A percentile compares a stretch with the other conserved stretches of the same genome.
Conservation (phyloP, 345 rosid species). For the Aquilaria sinensis region DNA sequence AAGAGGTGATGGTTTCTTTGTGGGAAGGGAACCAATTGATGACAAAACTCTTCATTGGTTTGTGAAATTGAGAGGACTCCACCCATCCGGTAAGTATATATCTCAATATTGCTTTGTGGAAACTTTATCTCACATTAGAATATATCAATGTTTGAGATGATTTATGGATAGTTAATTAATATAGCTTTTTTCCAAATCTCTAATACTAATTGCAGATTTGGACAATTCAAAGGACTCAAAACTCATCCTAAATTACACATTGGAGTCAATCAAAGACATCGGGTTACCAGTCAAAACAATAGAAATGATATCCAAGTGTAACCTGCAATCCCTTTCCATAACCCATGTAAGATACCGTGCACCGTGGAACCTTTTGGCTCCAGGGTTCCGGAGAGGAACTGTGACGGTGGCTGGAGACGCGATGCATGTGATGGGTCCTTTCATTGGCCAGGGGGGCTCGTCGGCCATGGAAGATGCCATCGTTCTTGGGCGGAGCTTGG, state of each 20-base stretch:
- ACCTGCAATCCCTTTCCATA: conserved; percentile 24
- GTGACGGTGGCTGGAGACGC: conserved; percentile 40
- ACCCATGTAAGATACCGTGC: conserved; percentile 35
- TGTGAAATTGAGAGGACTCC: too few species aligned
- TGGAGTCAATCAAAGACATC: conserved; percentile 17
- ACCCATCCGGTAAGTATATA: background rate
- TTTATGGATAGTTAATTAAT: too few species aligned
- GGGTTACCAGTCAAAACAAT: conserved; percentile 28
- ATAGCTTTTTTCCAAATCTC: too few species aligned
- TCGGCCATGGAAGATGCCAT: conserved; percentile 46
- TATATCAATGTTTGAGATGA: too few species aligned
- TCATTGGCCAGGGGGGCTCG: conserved; percentile 34
- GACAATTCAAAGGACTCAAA: conserved; percentile 22
- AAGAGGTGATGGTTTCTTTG: too few species aligned
- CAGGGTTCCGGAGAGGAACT: conserved; percentile 30
- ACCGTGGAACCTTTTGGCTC: conserved; percentile 32
- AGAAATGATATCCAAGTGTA: conserved; percentile 33
- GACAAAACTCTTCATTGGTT: too few species aligned
- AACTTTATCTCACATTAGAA: too few species aligned
- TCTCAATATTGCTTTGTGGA: too few species aligned
- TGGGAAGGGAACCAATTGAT: too few species aligned
- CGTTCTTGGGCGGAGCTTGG: conserved; percentile 43
- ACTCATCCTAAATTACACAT: conserved; percentile 15
- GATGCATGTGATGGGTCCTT: too few species aligned
- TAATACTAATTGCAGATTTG: conserved; percentile 9